Evolutionary conservation across 2,329 filamentous ascomycete genomes (phyloP).

Genomic region (Alternaria brassicae): DNA sequence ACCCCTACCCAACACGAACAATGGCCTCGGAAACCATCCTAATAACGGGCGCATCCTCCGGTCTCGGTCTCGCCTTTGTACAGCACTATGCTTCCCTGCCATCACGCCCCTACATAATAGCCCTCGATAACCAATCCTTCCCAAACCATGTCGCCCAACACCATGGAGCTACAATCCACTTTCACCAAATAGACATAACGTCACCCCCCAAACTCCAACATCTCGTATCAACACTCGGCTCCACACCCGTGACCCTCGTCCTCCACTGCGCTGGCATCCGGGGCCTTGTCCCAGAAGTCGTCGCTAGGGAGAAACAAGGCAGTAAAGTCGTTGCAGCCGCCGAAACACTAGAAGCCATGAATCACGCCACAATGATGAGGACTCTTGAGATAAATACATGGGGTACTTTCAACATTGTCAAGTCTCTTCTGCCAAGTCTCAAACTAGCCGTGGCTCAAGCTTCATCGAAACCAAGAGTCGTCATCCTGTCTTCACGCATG

Average conservation of each 20-base stretch:
- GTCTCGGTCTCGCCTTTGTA: conserved; percentile 76
- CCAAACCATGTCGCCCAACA: not conserved
- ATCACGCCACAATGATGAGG: conserved; percentile 46
- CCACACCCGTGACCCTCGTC: conserved; percentile 47
- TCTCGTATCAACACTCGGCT: conserved; percentile 23
- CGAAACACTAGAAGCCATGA: conserved; percentile 53
- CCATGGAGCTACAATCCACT: conserved; percentile 9
- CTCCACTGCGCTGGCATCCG: conserved; percentile 57
- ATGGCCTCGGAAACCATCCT: conserved; percentile 67
- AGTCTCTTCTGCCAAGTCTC: conserved; percentile 49
- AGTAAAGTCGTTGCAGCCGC: conserved; percentile 45
- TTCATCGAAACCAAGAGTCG: conserved; percentile 37
- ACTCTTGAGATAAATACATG: conserved; percentile 54
- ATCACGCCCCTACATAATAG: conserved; percentile 23
- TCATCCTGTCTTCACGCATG: conserved; percentile 57
- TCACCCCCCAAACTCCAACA: not conserved
- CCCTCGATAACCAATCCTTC: conserved; percentile 27
- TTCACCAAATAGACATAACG: conserved; percentile 22
- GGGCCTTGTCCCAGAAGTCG: conserved; percentile 49
- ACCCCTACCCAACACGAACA: not conserved
- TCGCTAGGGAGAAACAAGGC: conserved; percentile 17
- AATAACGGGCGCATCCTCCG: conserved; percentile 92
- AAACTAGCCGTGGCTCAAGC: not conserved
- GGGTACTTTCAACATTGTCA: conserved; percentile 53
- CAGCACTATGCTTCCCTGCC: conserved; percentile 31